Conservation (phyloP, 345 rosid species). For the Mercurialis annua region DNA sequence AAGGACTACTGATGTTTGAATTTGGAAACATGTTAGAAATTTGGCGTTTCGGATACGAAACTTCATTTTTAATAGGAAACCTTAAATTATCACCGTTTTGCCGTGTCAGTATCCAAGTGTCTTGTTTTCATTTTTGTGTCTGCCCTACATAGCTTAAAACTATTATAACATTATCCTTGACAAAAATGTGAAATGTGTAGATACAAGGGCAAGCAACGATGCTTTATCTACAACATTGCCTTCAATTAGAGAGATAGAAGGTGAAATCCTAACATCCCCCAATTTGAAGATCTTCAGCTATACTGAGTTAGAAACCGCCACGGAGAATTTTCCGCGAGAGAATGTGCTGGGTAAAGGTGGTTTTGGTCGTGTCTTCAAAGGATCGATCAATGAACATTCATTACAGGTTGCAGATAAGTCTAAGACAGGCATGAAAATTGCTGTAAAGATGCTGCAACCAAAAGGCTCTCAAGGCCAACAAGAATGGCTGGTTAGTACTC, state of each 20-base stretch:
- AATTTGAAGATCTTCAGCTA: conserved; percentile 26
- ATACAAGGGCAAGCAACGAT: conserved; percentile 18
- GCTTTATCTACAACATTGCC: conserved; percentile 13
- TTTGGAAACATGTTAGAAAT: no score
- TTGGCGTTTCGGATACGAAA: no score
- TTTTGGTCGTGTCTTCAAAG: conserved; percentile 32
- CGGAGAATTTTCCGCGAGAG: conserved; percentile 23
- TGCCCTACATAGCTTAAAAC: no score
- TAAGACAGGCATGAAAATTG: conserved; percentile 25
- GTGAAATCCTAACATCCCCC: conserved; percentile 18
- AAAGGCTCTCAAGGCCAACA: conserved; percentile 30
- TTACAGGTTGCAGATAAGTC: conserved; percentile 19
- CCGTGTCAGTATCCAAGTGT: no score
- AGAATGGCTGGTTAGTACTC: conserved; percentile 28
- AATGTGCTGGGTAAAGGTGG: conserved; percentile 26
- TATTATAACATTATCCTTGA: no score
- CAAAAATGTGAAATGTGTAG: no score
- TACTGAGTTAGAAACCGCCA: conserved; percentile 20
- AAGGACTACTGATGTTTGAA: no score
- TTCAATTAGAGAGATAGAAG: conserved; percentile 17
- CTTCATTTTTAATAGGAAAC: no score
- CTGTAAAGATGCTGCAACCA: conserved; percentile 25
- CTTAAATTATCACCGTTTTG: no score
- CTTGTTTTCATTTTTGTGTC: no score
- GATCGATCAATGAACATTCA: conserved; percentile 24